Percentiles rank a stretch among this genome's conserved stretches.
Conservation (phyloP, 306 rosid genomes). For the Albizia julibrissin region DNA sequence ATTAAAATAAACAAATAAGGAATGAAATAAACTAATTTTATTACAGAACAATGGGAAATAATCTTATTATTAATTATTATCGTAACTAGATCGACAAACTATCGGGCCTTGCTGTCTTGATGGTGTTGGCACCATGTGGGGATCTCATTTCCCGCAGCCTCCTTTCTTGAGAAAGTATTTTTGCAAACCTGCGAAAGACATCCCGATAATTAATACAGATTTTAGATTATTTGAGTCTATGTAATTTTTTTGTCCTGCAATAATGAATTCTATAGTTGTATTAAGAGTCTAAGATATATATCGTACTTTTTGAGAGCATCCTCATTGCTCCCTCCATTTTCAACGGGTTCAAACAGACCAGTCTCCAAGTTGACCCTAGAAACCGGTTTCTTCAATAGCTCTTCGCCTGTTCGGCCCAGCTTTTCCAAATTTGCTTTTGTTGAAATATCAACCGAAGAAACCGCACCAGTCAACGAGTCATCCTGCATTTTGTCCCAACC, state of each 20-base stretch:
- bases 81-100: not conserved
- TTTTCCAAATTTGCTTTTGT: conserved; percentile 39
- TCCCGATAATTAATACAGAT: not conserved
- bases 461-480: conserved; percentile 43
- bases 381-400: conserved; percentile 38
- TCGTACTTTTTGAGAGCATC: conserved; percentile 39
- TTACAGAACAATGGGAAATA: not conserved
- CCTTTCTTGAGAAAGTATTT: conserved; percentile 61
- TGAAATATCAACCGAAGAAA: conserved; percentile 45
- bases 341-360: conserved; percentile 32
- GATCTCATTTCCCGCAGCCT: conserved; percentile 55
- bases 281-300: not conserved
- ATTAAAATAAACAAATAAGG: not conserved
- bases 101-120: conserved; percentile 22
- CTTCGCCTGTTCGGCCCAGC: conserved; percentile 36
- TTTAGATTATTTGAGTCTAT: not conserved
- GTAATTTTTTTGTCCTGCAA: not conserved
- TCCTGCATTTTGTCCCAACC: conserved; percentile 31
- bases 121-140: conserved; percentile 34
- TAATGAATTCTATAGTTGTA: not conserved
- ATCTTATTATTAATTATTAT: not conserved
- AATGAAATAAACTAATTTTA: not conserved
- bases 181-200: conserved; percentile 52
- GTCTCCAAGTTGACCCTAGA: conserved; percentile 49
- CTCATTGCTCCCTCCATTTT: conserved; percentile 43